These are phyloP conservation scores for Neoconidiobolus thromboides DNA, from an alignment of 371 early-diverging fungal species.

Conservation along the genomic window DNA sequence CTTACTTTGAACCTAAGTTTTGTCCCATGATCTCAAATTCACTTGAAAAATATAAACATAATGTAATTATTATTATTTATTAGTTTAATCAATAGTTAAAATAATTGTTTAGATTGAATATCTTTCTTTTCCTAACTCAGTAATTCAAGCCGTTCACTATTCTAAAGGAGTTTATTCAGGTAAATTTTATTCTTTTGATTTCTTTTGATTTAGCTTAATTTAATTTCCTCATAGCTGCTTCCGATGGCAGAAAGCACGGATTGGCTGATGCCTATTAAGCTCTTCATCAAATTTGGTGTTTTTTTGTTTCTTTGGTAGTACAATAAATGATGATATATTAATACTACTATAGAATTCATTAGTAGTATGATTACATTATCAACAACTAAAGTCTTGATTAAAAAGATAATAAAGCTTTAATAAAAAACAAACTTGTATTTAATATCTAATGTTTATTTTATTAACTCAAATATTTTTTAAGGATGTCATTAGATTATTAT, in stretches of 20 bases:
- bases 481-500: too few relatives aligned
- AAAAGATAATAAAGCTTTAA: conserved; percentile 8
- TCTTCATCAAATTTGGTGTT: not conserved
- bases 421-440: conserved; percentile 13
- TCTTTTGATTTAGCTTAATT: not conserved
- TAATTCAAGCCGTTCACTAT: not conserved
- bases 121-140: not conserved
- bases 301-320: not conserved
- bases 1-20: not conserved
- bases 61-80: not conserved
- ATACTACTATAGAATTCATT: not conserved
- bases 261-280: not conserved
- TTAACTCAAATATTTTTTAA: too few relatives aligned
- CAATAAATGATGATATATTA: not conserved
- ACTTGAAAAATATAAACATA: not conserved
- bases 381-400: not conserved
- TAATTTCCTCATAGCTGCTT: not conserved
- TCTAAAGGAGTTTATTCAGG: not conserved
- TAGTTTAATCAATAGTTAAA: not conserved
- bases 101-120: not conserved
- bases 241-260: not conserved
- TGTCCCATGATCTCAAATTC: not conserved
- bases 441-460: too few relatives aligned
- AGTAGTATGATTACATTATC: not conserved
- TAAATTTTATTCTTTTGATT: too few relatives aligned